Evolutionary conservation across 1,139 yeast species (phyloP), one percentile per base, ranked within the genome.

Genomic region (Saccharomycopsis hybrid): DNA sequence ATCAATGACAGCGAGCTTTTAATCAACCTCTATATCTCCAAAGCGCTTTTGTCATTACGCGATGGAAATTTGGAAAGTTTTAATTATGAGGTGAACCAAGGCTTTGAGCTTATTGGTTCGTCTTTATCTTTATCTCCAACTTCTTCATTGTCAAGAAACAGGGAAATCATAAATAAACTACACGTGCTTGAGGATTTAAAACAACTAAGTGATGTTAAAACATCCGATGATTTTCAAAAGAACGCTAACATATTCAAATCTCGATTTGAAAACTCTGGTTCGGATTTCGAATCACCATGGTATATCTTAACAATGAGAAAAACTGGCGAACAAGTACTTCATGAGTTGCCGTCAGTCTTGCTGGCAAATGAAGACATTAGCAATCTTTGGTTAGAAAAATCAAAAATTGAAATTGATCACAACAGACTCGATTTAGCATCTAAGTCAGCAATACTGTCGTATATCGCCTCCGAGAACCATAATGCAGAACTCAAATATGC

Each of bases 401-500:
- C 96, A 0, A 72, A 74, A 44, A 70, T 85, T 42, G 83, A 95
- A 3, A 68, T 97, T 50, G 76, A 80, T 54, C 79, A 82, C 54
- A 77, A 79, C 24, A 75, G 92, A 53, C 69, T 83, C 25, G 94
- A 87, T 56, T 72, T 87, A 41, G 85, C 97, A 0, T 79, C 92
- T 1, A 76, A 81, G 41, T 76, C 83, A 3, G 78, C 88, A 31
- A 79, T 90, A 64, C 76, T 78, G 51, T 41, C 47, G 11, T 47
- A 52, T 35, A 28, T 43, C 18, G 92, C 96, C 0, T 71, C 81
- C 65, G 71, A 74, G 3, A 61, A 74, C 13, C 70, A 73, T 38
- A 70, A 73, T 28, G 88, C 94, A 1, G 82, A 80, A 54, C 71
- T 85, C 40, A 96, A 89, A 62, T 85, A 86, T 63, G 87, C 97